Conservation (phyloP, 129 eudicot genomes). For the Centella asiatica region DNA sequence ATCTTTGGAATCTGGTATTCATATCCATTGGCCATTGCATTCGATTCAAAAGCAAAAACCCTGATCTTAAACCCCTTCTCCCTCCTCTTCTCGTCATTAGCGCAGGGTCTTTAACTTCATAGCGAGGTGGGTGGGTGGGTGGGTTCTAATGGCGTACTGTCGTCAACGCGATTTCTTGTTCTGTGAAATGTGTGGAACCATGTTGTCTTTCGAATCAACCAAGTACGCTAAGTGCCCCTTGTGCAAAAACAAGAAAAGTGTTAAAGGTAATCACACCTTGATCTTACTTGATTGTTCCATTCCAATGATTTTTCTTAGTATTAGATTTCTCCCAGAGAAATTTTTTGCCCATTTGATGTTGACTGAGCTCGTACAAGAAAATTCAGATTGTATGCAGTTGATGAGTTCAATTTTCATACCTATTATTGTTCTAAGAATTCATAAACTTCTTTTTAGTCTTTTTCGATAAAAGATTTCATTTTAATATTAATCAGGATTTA, state of each 20-base stretch:
- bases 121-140: background rate
- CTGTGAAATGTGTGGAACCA: constrained; percentile 67
- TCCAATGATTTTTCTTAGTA: background rate
- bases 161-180: constrained; percentile 70
- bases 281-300: background rate
- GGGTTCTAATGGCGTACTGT: constrained; percentile 8
- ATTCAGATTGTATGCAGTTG: no score
- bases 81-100: background rate
- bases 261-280: constrained; percentile 30
- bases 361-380: no score
- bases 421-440: no score
- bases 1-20: no score
- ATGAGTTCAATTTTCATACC: no score
- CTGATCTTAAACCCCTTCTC: constrained; percentile 10
- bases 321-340: background rate
- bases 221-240: constrained; percentile 48
- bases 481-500: no score
- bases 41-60: constrained; percentile 10
- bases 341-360: background rate
- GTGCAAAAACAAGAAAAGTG: constrained; percentile 44
- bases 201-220: constrained; percentile 39
- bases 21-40: no score
- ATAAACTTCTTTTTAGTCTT: no score
- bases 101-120: background rate
- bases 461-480: no score